phyloP scores from a whole-genome alignment of 495 filamentous ascomycete species.

The Penicillium canescens region DNA sequence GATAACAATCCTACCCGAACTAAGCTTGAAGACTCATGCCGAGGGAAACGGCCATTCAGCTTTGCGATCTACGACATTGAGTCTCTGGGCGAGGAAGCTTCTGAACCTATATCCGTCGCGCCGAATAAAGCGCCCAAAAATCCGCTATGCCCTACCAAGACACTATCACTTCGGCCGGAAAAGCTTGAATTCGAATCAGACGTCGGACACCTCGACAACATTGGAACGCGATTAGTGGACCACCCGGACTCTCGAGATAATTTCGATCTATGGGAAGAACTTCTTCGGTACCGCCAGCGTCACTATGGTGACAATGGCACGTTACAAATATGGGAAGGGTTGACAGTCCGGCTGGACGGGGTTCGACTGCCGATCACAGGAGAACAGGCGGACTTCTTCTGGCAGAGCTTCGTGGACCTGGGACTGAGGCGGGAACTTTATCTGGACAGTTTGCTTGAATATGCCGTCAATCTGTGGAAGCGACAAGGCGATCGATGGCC shows the following conservation, averaged over 20 bases:
- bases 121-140: not conserved
- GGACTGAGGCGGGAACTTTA: conserved; percentile 48
- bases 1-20: not conserved
- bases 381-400: conserved; percentile 52
- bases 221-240: conserved; percentile 55
- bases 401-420: conserved; percentile 54
- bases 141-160: conserved; percentile 2
- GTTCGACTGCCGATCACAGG: conserved; percentile 49
- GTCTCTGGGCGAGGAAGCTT: not conserved
- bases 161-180: conserved; percentile 29
- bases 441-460: conserved; percentile 50
- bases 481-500: conserved; percentile 43
- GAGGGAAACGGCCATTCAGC: conserved; percentile 21
- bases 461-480: conserved; percentile 55
- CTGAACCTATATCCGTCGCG: not conserved
- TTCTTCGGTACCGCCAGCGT: conserved; percentile 61
- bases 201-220: conserved; percentile 39
- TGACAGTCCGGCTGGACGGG: conserved; percentile 47
- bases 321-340: conserved; percentile 60
- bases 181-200: conserved; percentile 54
- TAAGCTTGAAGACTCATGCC: not conserved
- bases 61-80: conserved; percentile 36
- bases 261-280: conserved; percentile 62
- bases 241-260: conserved; percentile 46
- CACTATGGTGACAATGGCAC: conserved; percentile 61